Percentiles rank a stretch among this genome's conserved stretches.
Evolutionary conservation across 2,329 filamentous ascomycete genomes (phyloP).

Genomic region (Claviceps sp.): DNA sequence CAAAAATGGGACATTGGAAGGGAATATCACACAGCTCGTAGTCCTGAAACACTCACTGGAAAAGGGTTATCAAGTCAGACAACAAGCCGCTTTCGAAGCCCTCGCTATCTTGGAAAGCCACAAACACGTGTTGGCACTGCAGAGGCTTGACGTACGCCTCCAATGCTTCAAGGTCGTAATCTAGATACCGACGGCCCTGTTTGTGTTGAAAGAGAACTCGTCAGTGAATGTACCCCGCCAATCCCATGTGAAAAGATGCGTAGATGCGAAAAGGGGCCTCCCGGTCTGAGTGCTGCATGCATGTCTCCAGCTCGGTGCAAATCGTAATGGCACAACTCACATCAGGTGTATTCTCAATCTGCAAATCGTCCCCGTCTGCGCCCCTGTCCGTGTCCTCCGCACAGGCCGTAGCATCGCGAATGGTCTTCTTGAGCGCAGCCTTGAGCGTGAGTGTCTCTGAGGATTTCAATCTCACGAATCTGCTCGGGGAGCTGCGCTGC

Average conservation of each 20-base stretch:
- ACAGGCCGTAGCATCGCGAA: conserved; percentile 46
- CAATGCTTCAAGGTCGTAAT: conserved; percentile 66
- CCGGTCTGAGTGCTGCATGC: background rate
- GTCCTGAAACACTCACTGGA: conserved; percentile 39
- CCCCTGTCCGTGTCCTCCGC: conserved; percentile 39
- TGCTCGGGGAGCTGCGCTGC: conserved; percentile 30
- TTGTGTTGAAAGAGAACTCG: background rate
- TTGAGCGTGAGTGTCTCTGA: conserved; percentile 63
- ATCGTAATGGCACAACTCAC: conserved; percentile 21
- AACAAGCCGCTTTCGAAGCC: conserved; percentile 64
- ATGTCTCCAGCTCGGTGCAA: background rate
- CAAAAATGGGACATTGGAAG: no score
- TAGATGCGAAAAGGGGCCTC: background rate
- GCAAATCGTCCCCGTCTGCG: conserved; percentile 29
- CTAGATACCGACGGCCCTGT: conserved; percentile 51
- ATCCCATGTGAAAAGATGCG: background rate
- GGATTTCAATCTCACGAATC: conserved; percentile 54
- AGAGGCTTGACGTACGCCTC: conserved; percentile 43
- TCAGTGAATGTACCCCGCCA: background rate
- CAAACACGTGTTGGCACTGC: conserved; percentile 44
- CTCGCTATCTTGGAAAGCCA: conserved; percentile 71
- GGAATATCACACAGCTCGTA: no score
- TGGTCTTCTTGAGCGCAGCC: conserved; percentile 57
- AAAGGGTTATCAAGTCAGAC: conserved; percentile 54
- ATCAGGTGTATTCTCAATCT: conserved; percentile 30